phyloP scores from a whole-genome alignment of 2,329 filamentous ascomycete species.

The Penicillium sp. region DNA sequence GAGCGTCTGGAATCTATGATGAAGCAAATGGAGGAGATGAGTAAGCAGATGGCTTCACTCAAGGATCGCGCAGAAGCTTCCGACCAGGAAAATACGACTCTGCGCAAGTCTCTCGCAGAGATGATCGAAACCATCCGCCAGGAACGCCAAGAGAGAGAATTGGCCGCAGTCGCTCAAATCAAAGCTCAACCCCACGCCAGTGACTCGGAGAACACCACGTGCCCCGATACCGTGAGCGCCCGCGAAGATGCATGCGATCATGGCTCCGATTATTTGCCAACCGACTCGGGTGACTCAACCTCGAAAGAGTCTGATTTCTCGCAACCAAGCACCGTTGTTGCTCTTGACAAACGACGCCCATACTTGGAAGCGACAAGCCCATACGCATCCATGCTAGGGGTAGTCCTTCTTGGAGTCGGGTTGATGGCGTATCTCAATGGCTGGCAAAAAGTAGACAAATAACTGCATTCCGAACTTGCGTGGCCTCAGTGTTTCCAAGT shows the following conservation, averaged over 20 bases:
- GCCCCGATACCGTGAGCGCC: slow-evolving; percentile 2
- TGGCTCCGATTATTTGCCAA: slow-evolving; percentile 5
- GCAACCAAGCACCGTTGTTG: slow-evolving; percentile 35
- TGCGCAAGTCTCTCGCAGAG: slow-evolving; percentile 70
- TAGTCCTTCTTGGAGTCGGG: slow-evolving; percentile 73
- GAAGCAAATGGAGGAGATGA: slow-evolving; percentile 73
- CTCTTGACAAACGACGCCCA: slow-evolving; percentile 28
- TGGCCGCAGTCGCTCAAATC: slow-evolving; percentile 34
- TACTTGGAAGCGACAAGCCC: slow-evolving; percentile 56
- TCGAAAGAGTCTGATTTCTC: slow-evolving; percentile 38
- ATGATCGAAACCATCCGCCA: slow-evolving; percentile 78
- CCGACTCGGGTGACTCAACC: slow-evolving; percentile 11
- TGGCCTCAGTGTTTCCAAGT: background rate
- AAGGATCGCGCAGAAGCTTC: slow-evolving; percentile 71
- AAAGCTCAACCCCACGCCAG: slow-evolving; percentile 13
- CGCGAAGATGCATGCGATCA: slow-evolving; percentile 4
- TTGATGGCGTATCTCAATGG: slow-evolving; percentile 83
- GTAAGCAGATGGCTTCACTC: slow-evolving; percentile 71
- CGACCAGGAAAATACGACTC: slow-evolving; percentile 67
- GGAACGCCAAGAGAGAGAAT: slow-evolving; percentile 48
- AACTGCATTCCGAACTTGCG: slow-evolving; percentile 10
- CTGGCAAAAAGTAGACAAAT: slow-evolving; percentile 59
- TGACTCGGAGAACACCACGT: slow-evolving; percentile 1
- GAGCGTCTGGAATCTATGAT: slow-evolving; percentile 69
- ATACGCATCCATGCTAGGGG: slow-evolving; percentile 75